Evolutionary conservation across 495 filamentous ascomycete genomes (phyloP).

Genomic region (Hypoxylon cercidicola): DNA sequence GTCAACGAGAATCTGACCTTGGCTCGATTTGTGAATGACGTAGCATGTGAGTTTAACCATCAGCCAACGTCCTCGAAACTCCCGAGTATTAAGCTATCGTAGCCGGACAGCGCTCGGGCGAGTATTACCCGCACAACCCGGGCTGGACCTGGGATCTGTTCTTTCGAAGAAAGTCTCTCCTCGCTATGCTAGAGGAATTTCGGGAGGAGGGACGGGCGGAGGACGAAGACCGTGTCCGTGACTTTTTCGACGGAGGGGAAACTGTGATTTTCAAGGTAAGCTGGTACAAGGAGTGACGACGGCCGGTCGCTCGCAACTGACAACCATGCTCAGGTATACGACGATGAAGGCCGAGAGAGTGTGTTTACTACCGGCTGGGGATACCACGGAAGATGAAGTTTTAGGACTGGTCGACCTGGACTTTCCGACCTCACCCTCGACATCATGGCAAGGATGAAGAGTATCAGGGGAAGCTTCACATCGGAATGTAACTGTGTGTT

Average conservation of each 20-base stretch:
- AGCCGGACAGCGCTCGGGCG: slow-evolving; percentile 5
- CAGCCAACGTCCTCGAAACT: background rate
- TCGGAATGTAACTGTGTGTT: too few relatives aligned
- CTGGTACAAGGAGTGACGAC: background rate
- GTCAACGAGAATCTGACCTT: slow-evolving; percentile 30
- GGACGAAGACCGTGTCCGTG: slow-evolving; percentile 13
- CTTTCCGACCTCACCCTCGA: too few relatives aligned
- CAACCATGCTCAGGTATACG: slow-evolving; percentile 13
- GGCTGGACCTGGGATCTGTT: slow-evolving; percentile 30
- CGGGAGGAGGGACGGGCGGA: slow-evolving; percentile 21
- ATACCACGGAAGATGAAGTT: slow-evolving; percentile 7
- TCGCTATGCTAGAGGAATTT: slow-evolving; percentile 22
- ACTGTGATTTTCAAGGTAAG: slow-evolving; percentile 31
- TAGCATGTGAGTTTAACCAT: slow-evolving; percentile 14
- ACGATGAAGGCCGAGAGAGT: slow-evolving; percentile 7
- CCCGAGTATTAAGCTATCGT: background rate
- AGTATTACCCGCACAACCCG: slow-evolving; percentile 1
- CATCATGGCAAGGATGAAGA: too few relatives aligned
- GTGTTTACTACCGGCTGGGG: background rate
- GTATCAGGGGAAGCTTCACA: background rate
- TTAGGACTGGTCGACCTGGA: too few relatives aligned
- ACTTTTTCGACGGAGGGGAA: slow-evolving; percentile 30
- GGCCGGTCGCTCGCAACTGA: background rate
- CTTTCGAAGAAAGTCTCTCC: slow-evolving; percentile 30
- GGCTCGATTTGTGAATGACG: slow-evolving; percentile 4